phyloP scores from a whole-genome alignment of 2,329 filamentous ascomycete species.

The Aspergillus sp. region DNA sequence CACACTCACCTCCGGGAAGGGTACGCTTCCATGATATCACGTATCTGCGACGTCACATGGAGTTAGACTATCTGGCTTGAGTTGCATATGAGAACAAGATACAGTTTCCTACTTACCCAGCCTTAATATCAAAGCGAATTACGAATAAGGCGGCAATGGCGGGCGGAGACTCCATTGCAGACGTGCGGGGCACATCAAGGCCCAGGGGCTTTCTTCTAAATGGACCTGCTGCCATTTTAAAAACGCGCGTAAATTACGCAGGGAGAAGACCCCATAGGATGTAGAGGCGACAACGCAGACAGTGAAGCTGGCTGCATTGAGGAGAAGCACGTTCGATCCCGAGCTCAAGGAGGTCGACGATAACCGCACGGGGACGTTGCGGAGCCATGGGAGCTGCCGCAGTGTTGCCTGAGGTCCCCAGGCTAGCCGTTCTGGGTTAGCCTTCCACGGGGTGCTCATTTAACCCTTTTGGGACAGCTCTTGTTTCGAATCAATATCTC shows the following conservation, averaged over 20 bases:
- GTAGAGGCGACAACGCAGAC: constrained; percentile 3
- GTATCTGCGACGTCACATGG: constrained; percentile 49
- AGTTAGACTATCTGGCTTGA: neutral
- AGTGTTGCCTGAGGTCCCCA: constrained; percentile 10
- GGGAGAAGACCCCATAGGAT: constrained; percentile 22
- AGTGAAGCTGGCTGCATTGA: constrained; percentile 13
- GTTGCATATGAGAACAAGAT: neutral
- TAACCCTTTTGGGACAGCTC: neutral
- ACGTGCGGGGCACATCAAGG: constrained; percentile 32
- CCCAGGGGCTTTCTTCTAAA: constrained; percentile 29
- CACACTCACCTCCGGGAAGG: constrained; percentile 58
- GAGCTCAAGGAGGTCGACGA: constrained; percentile 2
- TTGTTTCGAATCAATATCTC: neutral
- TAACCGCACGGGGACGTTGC: constrained; percentile 1
- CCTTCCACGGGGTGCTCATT: neutral
- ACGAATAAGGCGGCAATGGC: constrained; percentile 76
- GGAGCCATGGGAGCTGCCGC: constrained; percentile 3
- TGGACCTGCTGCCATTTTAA: constrained; percentile 28
- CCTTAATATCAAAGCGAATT: constrained; percentile 88
- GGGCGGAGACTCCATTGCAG: constrained; percentile 38
- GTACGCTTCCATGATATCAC: constrained; percentile 86
- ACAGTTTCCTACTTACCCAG: constrained; percentile 58
- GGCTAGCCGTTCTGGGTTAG: constrained; percentile 11
- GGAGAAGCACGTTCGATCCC: constrained; percentile 3
- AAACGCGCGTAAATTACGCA: constrained; percentile 7